These are phyloP conservation scores for Globisporangium takayamanum DNA, from an alignment of 352 stramenopile genomes.

Conservation along the genomic window DNA sequence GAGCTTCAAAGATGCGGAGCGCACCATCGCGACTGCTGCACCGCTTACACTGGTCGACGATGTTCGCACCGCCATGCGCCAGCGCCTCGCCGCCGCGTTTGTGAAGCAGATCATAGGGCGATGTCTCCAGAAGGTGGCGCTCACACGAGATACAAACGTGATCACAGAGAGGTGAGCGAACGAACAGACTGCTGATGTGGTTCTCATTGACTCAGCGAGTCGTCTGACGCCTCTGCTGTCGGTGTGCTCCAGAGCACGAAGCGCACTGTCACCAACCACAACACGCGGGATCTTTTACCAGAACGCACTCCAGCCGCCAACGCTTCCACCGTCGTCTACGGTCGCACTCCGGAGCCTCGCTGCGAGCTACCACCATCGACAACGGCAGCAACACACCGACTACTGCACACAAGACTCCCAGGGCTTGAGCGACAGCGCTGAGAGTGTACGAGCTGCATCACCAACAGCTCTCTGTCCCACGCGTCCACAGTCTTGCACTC, in stretches of 20 bases:
- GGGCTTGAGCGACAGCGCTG: background rate
- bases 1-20: too few relatives aligned
- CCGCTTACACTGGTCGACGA: too few relatives aligned
- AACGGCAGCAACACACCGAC: background rate
- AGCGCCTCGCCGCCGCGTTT: background rate
- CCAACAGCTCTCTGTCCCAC: background rate
- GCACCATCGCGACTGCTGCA: too few relatives aligned
- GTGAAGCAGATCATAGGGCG: background rate
- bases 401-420: background rate
- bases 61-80: background rate
- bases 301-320: conserved; percentile 18
- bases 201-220: too few relatives aligned
- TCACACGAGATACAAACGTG: background rate
- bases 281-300: conserved; percentile 25
- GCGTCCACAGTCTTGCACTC: conserved; percentile 2
- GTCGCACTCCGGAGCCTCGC: conserved; percentile 10
- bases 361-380: conserved; percentile 3
- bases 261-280: background rate
- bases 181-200: background rate
- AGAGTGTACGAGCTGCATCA: background rate
- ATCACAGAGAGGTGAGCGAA: background rate
- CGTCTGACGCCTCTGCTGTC: background rate
- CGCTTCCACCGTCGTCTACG: conserved; percentile 17
- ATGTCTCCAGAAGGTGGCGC: background rate
- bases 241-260: background rate